Base-by-base conservation (phyloP, 2,329 filamentous ascomycete species). In the Colletotrichum siamense region DNA sequence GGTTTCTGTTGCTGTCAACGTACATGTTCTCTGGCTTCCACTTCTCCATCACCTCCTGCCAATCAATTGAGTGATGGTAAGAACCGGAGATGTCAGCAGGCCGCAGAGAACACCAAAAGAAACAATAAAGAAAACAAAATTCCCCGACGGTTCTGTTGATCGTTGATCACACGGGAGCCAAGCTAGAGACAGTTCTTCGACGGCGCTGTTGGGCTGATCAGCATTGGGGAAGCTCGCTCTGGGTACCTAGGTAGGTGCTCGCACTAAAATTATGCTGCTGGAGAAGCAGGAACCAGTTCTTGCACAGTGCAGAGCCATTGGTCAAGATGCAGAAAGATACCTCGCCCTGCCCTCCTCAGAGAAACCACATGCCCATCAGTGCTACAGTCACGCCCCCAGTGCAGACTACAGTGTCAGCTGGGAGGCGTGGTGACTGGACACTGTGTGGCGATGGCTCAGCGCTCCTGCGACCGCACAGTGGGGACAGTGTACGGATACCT, bases 131-230 rank as follows among this genome's bases (percentile, higher is more conserved):
- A 24, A 72, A 39, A 34, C 12, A 34, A 44, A 75, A 75, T 59
- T 64, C 69, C 69, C 69, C 69, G 55, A 57, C 24, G 28, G 36
- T 72, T 71, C 52, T 75, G 73, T 67, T 72, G 55, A 76, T 76
- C 59, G 64, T 52, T 73, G 73, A 69, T 76, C 64, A 68, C 73
- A 66, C 69, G 63, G 73, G 64, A 75, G 69, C 69, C 62, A 67
- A 72, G 39, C 68, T 62, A n/a, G 18, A 65, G 55, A 64, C 63
- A 57, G 63, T 72, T 64, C 69, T 73, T 73, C 73, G 73, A 75
- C 68, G 68, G 73, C 62, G 61, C 68, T 57, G 71, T 69, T 75
- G 67, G 59, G 59, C 57, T 70, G 39, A 61, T 36, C 39, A 69
- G 70, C 34, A 57, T 24, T 62, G 22, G 70, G 64, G 36, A 32